These are phyloP conservation scores for Anacardium occidentale DNA, from an alignment of 345 rosid species.

Conservation along the genomic window DNA sequence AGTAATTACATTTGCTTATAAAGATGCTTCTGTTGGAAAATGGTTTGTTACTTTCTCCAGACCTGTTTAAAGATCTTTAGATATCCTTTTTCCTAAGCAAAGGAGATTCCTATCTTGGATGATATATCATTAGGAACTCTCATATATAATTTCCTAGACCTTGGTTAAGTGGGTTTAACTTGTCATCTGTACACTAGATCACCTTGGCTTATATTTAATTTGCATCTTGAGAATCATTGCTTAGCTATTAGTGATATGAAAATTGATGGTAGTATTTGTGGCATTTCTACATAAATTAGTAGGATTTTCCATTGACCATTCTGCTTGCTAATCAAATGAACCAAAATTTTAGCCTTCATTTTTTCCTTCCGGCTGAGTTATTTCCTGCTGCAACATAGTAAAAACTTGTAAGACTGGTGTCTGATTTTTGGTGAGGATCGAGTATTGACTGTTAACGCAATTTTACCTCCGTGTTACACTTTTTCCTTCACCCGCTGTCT, in stretches of 20 bases:
- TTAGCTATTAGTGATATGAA: background rate
- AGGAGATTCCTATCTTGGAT: background rate
- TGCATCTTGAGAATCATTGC: background rate
- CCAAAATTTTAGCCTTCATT: background rate
- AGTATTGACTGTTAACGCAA: background rate
- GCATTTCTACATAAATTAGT: background rate
- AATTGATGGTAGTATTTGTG: background rate
- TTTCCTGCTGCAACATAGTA: background rate
- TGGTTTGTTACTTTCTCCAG: background rate
- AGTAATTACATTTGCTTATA: background rate
- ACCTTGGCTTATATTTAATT: background rate
- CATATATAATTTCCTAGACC: background rate
- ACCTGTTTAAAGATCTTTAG: background rate
- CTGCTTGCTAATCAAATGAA: constrained; percentile 2
- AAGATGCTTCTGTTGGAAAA: background rate
- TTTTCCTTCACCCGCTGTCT: background rate
- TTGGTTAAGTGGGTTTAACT: background rate
- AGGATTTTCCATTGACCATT: background rate
- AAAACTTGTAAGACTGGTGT: background rate
- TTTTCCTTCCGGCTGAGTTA: background rate
- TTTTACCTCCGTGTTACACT: background rate
- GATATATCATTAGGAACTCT: background rate
- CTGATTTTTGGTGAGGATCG: constrained; percentile 4
- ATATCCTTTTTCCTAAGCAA: background rate
- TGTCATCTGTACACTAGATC: background rate